phyloP scores from a whole-genome alignment of 2,329 filamentous ascomycete species.

The Fusarium gaditjirri region DNA sequence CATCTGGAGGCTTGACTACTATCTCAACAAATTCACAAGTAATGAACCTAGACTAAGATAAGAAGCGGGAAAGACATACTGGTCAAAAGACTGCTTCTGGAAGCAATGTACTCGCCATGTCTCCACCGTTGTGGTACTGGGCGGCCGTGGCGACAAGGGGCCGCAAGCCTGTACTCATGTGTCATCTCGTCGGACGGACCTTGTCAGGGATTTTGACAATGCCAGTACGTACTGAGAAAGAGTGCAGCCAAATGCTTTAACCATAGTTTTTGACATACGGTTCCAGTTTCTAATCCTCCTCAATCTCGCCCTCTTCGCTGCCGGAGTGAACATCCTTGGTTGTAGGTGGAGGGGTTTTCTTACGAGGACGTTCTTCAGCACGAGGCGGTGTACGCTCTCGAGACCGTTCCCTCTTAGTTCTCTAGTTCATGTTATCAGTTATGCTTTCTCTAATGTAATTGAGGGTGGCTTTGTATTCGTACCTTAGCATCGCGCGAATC shows the following conservation, averaged over 20 bases:
- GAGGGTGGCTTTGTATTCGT: slow-evolving; percentile 33
- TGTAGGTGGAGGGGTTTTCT: slow-evolving; percentile 62
- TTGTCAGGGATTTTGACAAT: slow-evolving; percentile 39
- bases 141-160: slow-evolving; percentile 31
- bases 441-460: not conserved
- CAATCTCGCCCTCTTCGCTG: slow-evolving; percentile 98
- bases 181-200: slow-evolving; percentile 45
- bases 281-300: slow-evolving; percentile 70
- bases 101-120: slow-evolving; percentile 34
- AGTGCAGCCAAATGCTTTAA: slow-evolving; percentile 17
- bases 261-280: slow-evolving; percentile 5
- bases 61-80: slow-evolving; percentile 38
- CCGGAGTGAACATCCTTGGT: slow-evolving; percentile 71
- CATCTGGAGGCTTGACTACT: slow-evolving; percentile 12
- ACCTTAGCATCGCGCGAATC: slow-evolving; percentile 76
- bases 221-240: slow-evolving; percentile 45
- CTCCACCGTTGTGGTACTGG: slow-evolving; percentile 33
- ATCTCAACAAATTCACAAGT: slow-evolving; percentile 33
- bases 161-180: slow-evolving; percentile 44
- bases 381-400: slow-evolving; percentile 71
- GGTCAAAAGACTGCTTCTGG: slow-evolving; percentile 26
- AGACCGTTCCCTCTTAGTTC: slow-evolving; percentile 66
- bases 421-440: slow-evolving; percentile 55
- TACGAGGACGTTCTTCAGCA: slow-evolving; percentile 63
- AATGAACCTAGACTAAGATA: slow-evolving; percentile 25